Base-by-base conservation (phyloP, 306 rosid genomes). In the Ochetophila trinervis region DNA sequence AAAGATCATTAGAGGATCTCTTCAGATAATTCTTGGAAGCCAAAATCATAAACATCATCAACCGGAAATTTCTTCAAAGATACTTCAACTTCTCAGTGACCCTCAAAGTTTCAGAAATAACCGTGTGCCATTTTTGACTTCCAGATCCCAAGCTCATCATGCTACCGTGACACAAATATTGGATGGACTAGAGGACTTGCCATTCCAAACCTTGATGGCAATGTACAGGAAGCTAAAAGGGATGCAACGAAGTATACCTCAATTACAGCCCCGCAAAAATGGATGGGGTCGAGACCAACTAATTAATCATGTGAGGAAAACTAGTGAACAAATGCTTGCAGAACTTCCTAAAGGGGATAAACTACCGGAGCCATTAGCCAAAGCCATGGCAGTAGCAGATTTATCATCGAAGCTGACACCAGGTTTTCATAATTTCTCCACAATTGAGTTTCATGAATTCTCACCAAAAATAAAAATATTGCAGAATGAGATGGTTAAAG, bases 381-480 rank as follows among this genome's bases (percentile, higher is more conserved):
- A 86, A 81, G 97, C 97, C 62, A 84, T 87, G 94, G 84, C 93
- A 14, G 66, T 93, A 55, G 89, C 91, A n/a, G 85, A 76, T 66
- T 83, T 93, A 62, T 82, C 91, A 20, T 57, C 66, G 56, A 84
- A 84, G 76, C 71, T 93, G 44, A 63, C 60, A 45, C 74, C 69
- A 30, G 88, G 88, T 74, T 70, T 70, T 62, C 79, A 63, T 59
- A 78, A 78, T 73, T 60, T 48, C 30, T 71, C 80, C 70, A 13
- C 45, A 32, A 57, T 71, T 52, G 87, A 84, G 36, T 84, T 87
- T 77, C 75, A 74, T 44, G 76, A 71, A 30, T 82, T 84, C 78
- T 68, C 97, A 44, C 83, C 91, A 32, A 85, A 81, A 65, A 75
- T 83, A 21, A 84, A 74, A 67, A 70, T 77, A 53, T 49, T 93